Evolutionary conservation across 2,329 filamentous ascomycete species (phyloP).

Genomic region (Ophiocordyceps robertsii): DNA sequence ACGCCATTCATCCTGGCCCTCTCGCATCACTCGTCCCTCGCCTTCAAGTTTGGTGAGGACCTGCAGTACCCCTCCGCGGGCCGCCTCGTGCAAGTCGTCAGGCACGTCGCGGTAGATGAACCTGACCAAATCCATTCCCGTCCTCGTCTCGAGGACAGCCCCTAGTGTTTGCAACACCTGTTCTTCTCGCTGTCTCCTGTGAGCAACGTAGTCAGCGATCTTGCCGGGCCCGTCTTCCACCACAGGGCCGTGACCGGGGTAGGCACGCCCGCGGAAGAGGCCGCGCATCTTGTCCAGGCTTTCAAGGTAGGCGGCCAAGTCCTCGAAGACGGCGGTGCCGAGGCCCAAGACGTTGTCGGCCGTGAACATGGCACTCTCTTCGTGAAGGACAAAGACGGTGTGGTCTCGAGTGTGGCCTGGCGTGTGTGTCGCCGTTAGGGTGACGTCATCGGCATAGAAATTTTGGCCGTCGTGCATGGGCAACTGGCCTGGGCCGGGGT

Average conservation of each 20-base stretch:
- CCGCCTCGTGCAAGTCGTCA: constrained; percentile 60
- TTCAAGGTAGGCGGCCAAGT: constrained; percentile 53
- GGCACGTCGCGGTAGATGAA: constrained; percentile 73
- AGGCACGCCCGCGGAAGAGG: constrained; percentile 55
- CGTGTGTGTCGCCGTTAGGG: constrained; percentile 47
- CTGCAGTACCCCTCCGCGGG: constrained; percentile 62
- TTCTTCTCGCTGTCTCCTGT: constrained; percentile 66
- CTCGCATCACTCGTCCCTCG: constrained; percentile 51
- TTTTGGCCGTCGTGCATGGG: constrained; percentile 34
- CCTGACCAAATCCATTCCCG: constrained; percentile 67
- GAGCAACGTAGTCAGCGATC: constrained; percentile 71
- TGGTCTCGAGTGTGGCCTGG: constrained; percentile 72
- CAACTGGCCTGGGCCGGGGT: constrained; percentile 36
- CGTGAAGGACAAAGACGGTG: constrained; percentile 61
- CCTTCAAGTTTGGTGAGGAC: constrained; percentile 65
- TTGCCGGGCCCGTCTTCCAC: constrained; percentile 58
- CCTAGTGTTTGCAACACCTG: constrained; percentile 58
- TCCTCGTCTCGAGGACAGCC: constrained; percentile 15
- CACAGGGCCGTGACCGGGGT: constrained; percentile 78
- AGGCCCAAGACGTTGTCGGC: constrained; percentile 83
- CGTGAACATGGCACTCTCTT: constrained; percentile 76
- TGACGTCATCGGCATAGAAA: constrained; percentile 47
- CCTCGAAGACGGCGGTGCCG: constrained; percentile 75
- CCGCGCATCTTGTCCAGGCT: constrained; percentile 57
- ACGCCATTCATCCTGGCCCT: constrained; percentile 18